A percentile compares a stretch with the other conserved stretches of the same genome.
phyloP scores from a whole-genome alignment of 441 rosid species.

The Pelargonium cotyledonis region DNA sequence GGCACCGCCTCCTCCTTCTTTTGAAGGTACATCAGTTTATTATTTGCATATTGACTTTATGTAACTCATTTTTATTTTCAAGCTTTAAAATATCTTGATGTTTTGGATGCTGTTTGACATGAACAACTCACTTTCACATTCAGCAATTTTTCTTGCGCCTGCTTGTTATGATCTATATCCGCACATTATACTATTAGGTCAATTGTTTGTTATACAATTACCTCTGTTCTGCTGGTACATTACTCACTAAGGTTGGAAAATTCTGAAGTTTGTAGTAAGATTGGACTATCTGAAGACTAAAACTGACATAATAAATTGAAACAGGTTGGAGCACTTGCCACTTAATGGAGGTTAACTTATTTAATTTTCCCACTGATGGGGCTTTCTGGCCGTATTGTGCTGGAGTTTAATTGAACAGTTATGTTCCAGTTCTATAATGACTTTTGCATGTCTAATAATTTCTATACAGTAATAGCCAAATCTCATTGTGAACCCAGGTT shows the following conservation, averaged over 20 bases:
- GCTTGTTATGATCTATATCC: background rate
- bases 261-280: background rate
- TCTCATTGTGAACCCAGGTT: slow-evolving; percentile 47
- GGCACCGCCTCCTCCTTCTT: slow-evolving; percentile 93
- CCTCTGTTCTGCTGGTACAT: background rate
- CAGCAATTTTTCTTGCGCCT: background rate
- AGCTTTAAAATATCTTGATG: background rate
- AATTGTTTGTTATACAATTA: background rate
- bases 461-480: slow-evolving; percentile 12
- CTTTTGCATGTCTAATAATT: slow-evolving; percentile 7
- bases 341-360: background rate
- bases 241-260: background rate
- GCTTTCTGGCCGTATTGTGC: background rate
- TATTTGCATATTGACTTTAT: background rate
- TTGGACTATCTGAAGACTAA: background rate
- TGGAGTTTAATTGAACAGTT: background rate
- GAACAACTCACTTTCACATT: background rate
- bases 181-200: background rate
- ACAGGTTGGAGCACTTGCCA: background rate
- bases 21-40: slow-evolving; percentile 54
- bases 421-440: background rate
- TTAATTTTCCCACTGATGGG: background rate
- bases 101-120: background rate
- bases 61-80: background rate
- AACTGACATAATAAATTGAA: background rate